phyloP scores from a whole-genome alignment of 306 rosid species.

The Rosa multiflora region DNA sequence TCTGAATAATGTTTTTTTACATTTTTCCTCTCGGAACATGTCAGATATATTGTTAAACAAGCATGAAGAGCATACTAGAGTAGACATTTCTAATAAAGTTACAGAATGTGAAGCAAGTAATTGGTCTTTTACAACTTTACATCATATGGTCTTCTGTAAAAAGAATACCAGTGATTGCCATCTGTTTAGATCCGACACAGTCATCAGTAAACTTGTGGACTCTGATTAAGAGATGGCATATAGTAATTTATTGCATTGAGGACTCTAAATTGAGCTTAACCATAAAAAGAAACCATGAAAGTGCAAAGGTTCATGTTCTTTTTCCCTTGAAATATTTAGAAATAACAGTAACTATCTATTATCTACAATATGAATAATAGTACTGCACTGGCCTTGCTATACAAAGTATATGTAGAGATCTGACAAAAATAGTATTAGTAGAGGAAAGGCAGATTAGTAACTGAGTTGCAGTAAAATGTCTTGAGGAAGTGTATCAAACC shows the following conservation, averaged over 20 bases:
- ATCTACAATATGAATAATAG: not conserved
- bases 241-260: not conserved
- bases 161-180: not conserved
- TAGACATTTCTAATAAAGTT: not conserved
- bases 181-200: not conserved
- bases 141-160: not conserved
- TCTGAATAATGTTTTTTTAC: not conserved
- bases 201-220: not conserved
- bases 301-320: not conserved
- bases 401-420: not conserved
- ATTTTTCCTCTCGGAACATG: not conserved
- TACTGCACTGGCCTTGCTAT: not conserved
- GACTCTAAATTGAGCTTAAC: not conserved
- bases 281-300: not conserved
- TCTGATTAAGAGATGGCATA: not conserved
- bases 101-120: not conserved
- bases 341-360: not conserved
- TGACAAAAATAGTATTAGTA: not conserved
- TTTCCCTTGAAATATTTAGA: not conserved
- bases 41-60: not conserved
- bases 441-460: not conserved
- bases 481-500: conserved; percentile 46
- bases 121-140: not conserved
- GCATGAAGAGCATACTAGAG: not conserved
- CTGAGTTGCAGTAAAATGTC: conserved; percentile 9